Conservation (phyloP, 2,329 filamentous ascomycete genomes). For the Aplosporella prunicola region DNA sequence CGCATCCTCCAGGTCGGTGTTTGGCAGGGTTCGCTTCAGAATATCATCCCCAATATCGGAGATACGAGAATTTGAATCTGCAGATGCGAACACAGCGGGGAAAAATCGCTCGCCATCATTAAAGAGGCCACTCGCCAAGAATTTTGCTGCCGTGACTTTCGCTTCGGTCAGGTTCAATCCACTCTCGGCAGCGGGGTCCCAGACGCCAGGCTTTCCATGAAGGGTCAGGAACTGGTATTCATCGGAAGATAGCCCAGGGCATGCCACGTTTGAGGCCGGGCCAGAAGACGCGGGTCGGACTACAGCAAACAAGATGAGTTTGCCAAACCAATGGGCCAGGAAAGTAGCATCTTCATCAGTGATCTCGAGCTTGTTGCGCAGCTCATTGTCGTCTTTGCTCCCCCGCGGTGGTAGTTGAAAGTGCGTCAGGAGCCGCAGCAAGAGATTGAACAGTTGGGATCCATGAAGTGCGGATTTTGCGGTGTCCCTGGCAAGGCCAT, state of each 20-base stretch:
- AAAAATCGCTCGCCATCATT: slow-evolving; percentile 73
- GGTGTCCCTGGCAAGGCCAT: slow-evolving; percentile 54
- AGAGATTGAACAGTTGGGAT: slow-evolving; percentile 69
- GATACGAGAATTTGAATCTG: slow-evolving; percentile 71
- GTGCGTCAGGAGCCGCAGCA: slow-evolving; percentile 65
- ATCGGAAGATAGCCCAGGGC: slow-evolving; percentile 53
- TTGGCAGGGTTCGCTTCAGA: slow-evolving; percentile 62
- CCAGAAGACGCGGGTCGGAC: slow-evolving; percentile 20
- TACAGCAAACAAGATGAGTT: slow-evolving; percentile 58
- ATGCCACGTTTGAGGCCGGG: slow-evolving; percentile 29
- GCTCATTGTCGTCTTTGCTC: slow-evolving; percentile 62
- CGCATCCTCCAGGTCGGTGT: slow-evolving; percentile 62
- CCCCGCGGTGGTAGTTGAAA: slow-evolving; percentile 66
- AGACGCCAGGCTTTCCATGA: slow-evolving; percentile 58
- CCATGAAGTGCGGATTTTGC: slow-evolving; percentile 46
- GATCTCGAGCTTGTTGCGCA: slow-evolving; percentile 59
- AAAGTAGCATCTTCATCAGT: slow-evolving; percentile 63
- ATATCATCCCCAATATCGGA: slow-evolving; percentile 82
- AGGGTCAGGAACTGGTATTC: slow-evolving; percentile 62
- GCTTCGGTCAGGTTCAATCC: slow-evolving; percentile 60
- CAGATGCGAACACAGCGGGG: slow-evolving; percentile 72
- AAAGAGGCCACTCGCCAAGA: slow-evolving; percentile 81
- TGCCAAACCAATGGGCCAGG: slow-evolving; percentile 65
- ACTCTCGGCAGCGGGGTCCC: slow-evolving; percentile 50
- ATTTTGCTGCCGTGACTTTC: slow-evolving; percentile 57